Conservation (phyloP, 345 rosid genomes). For the Cardamine chenopodiifolia region DNA sequence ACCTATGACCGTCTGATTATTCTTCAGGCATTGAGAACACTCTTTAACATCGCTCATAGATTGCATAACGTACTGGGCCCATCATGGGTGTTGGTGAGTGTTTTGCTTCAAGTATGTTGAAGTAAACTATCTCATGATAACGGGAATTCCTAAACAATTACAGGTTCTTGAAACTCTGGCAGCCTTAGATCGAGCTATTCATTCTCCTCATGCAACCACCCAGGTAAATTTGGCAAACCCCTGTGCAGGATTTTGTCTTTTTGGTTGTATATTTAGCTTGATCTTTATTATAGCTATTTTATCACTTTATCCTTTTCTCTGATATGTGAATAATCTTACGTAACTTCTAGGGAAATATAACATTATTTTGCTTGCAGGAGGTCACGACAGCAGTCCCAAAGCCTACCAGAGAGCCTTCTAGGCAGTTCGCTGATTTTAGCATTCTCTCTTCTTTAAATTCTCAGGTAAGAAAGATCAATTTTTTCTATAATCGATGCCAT, state of each 20-base stretch:
- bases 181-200: slow-evolving; percentile 86
- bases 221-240: slow-evolving; percentile 59
- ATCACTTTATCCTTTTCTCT: slow-evolving; percentile 6
- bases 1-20: slow-evolving; percentile 27
- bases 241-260: slow-evolving; percentile 18
- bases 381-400: slow-evolving; percentile 71
- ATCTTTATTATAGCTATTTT: slow-evolving; percentile 20
- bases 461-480: slow-evolving; percentile 58
- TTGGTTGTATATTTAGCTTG: slow-evolving; percentile 18
- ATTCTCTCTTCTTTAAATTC: slow-evolving; percentile 94
- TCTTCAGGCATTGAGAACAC: slow-evolving; percentile 87
- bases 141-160: slow-evolving; percentile 31
- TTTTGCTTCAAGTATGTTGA: slow-evolving; percentile 32
- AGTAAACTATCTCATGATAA: slow-evolving; percentile 34
- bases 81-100: slow-evolving; percentile 98
- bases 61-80: slow-evolving; percentile 94
- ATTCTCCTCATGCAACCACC: slow-evolving; percentile 95
- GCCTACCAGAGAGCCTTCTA: slow-evolving; percentile 74
- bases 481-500: slow-evolving; percentile 8
- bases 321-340: slow-evolving; percentile 9
- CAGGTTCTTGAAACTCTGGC: slow-evolving; percentile 97
- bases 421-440: slow-evolving; percentile 79
- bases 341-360: slow-evolving; percentile 5
- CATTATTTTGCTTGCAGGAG: slow-evolving; percentile 59
- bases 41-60: slow-evolving; percentile 93